Conservation (phyloP, 345 rosid genomes). For the rapeseed (Brassica napus) region DNA sequence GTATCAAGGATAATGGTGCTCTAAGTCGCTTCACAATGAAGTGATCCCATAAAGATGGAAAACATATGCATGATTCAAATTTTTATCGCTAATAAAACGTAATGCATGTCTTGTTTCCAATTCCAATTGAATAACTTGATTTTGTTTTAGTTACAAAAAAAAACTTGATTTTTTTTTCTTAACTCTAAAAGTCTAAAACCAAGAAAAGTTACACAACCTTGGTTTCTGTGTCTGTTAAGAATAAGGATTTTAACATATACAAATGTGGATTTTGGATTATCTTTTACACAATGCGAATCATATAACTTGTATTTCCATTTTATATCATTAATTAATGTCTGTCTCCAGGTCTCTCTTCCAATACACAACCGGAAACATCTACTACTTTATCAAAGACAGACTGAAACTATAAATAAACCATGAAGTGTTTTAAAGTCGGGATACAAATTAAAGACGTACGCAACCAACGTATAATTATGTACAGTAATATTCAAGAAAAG, state of each 20-base stretch:
- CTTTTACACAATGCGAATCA: neutral
- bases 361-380: neutral
- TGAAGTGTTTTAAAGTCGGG: neutral
- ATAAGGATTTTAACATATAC: neutral
- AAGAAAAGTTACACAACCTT: too few relatives aligned
- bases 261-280: neutral
- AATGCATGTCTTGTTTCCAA: too few relatives aligned
- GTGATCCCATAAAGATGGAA: neutral
- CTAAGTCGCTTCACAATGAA: neutral
- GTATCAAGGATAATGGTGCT: too few relatives aligned
- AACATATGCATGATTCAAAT: too few relatives aligned
- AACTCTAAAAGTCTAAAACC: too few relatives aligned
- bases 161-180: too few relatives aligned
- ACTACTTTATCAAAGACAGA: neutral
- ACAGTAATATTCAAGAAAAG: slow-evolving; percentile 1
- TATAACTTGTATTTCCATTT: too few relatives aligned
- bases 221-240: neutral
- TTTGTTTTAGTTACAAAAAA: too few relatives aligned
- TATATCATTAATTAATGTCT: neutral
- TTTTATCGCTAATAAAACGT: too few relatives aligned
- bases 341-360: neutral
- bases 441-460: neutral
- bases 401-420: neutral
- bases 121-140: too few relatives aligned
- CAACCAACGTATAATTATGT: neutral